These are phyloP conservation scores for Larix sibirica DNA, from an alignment of 83 land plant genomes.

Conservation along the genomic window DNA sequence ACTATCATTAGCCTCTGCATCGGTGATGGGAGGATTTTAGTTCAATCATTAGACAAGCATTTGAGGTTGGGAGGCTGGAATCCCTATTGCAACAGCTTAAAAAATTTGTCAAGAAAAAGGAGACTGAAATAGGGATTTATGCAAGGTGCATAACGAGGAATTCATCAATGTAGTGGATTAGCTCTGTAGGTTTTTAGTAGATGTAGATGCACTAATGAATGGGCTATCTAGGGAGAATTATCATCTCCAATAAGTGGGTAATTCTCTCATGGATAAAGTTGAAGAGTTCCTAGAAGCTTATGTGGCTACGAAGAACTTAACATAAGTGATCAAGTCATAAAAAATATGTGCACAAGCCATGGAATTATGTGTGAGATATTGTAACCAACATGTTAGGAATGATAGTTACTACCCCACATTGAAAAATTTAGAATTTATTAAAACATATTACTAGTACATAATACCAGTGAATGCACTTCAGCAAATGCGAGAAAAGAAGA, in stretches of 20 bases:
- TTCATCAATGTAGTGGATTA: slow-evolving; percentile 95
- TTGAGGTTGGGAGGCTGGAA: no score
- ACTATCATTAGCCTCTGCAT: slow-evolving; percentile 56
- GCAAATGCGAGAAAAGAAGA: slow-evolving; percentile 62
- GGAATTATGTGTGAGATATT: slow-evolving; percentile 63
- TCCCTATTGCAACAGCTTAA: no score
- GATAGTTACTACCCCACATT: slow-evolving; percentile 78
- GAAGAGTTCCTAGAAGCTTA: slow-evolving; percentile 85
- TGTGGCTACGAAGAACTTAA: slow-evolving; percentile 70
- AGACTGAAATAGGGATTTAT: no score
- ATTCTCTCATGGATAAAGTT: slow-evolving; percentile 57
- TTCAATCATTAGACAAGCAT: no score
- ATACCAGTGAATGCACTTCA: slow-evolving; percentile 63
- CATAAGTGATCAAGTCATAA: slow-evolving; percentile 39
- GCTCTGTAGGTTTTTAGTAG: slow-evolving; percentile 87
- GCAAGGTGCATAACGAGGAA: no score
- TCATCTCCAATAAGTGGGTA: slow-evolving; percentile 76
- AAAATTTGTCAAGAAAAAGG: no score
- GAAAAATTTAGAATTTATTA: slow-evolving; percentile 60
- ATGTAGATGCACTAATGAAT: no score
- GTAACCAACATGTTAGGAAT: slow-evolving; percentile 53
- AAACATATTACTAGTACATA: slow-evolving; percentile 52
- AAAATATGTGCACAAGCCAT: slow-evolving; percentile 42
- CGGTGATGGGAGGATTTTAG: no score
- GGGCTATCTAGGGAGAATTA: slow-evolving; percentile 69